phyloP scores from a whole-genome alignment of 2,329 filamentous ascomycete species.

The Trichoderma harzianum region DNA sequence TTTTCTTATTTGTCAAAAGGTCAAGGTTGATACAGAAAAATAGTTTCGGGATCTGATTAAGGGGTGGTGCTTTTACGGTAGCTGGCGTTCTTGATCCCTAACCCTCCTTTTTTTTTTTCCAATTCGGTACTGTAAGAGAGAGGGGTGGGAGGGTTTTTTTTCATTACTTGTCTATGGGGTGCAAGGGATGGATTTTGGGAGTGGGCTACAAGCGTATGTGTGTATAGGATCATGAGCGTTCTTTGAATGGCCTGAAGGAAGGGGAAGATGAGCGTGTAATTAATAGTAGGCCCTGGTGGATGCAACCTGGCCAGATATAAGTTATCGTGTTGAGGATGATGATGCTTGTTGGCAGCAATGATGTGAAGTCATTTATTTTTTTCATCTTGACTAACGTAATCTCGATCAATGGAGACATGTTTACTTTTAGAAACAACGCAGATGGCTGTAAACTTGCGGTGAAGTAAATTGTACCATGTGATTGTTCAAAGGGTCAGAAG shows the following conservation, averaged over 20 bases:
- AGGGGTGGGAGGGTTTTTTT: not conserved
- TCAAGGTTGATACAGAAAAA: slow-evolving; percentile 19
- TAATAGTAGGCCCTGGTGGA: not conserved
- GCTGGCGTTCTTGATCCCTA: not conserved
- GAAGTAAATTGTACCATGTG: not conserved
- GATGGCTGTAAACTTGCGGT: not conserved
- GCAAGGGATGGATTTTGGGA: not conserved
- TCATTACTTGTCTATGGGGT: not conserved
- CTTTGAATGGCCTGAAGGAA: not conserved
- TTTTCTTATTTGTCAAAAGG: not conserved
- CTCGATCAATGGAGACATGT: not conserved
- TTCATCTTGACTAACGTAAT: not conserved
- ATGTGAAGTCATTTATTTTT: not conserved
- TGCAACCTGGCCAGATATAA: not conserved
- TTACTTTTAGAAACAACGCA: not conserved
- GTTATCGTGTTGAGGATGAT: not conserved
- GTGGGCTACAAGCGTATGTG: not conserved
- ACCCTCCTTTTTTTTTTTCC: not conserved
- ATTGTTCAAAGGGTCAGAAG: no score
- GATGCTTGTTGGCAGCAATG: not conserved
- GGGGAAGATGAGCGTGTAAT: not conserved
- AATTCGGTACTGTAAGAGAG: not conserved
- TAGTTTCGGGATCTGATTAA: not conserved
- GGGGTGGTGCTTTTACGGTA: not conserved
- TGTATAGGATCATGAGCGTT: not conserved